Evolutionary conservation across 2,329 filamentous ascomycete genomes (phyloP).

Genomic region (Calonectria ilicicola): DNA sequence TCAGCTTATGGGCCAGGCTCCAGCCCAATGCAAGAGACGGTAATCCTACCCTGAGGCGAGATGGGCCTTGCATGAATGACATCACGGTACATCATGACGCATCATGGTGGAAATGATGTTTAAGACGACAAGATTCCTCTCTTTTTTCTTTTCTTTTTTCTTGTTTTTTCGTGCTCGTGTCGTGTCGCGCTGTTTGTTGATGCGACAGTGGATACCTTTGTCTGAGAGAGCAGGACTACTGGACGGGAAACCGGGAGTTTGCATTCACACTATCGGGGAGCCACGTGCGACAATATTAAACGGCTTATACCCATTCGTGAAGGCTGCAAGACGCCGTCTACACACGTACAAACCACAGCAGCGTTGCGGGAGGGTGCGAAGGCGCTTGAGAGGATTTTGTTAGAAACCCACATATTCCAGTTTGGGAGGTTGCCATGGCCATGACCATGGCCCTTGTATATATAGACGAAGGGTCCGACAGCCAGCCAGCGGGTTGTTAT

Average conservation of each 20-base stretch:
- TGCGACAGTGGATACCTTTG: neutral
- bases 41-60: neutral
- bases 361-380: neutral
- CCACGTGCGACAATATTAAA: conserved; percentile 18
- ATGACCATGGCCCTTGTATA: too few relatives aligned
- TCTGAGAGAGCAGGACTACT: neutral
- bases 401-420: too few relatives aligned
- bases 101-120: conserved; percentile 1
- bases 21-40: neutral
- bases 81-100: neutral
- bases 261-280: neutral
- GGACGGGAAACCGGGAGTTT: neutral
- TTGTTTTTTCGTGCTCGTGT: neutral
- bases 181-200: neutral
- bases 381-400: neutral
- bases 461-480: too few relatives aligned
- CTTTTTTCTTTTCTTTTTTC: neutral
- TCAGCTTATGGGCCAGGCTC: neutral
- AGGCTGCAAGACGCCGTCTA: neutral
- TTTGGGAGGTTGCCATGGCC: neutral
- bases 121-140: neutral
- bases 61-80: neutral
- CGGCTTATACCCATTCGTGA: conserved; percentile 14
- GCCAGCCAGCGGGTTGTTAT: neutral
- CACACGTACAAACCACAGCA: neutral